A percentile compares a stretch with the other conserved stretches of the same genome.
These are phyloP conservation scores for Penicillium verrucosum DNA, from an alignment of 2,329 filamentous ascomycete genomes.

Conservation along the genomic window DNA sequence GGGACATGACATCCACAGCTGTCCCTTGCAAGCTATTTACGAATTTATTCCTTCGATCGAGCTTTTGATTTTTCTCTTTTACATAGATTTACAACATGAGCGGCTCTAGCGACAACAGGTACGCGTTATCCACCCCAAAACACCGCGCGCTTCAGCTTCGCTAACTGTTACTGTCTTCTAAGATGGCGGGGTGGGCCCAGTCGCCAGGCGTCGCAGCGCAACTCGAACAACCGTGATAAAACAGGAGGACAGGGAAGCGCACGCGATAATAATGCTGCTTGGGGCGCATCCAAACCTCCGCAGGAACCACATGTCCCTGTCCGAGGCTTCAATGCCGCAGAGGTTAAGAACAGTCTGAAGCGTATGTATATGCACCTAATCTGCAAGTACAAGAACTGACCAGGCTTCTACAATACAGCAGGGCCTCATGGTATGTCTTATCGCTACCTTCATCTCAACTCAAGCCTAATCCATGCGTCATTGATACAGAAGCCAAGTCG, in stretches of 20 bases:
- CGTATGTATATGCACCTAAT: constrained; percentile 25
- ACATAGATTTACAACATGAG: constrained; percentile 31
- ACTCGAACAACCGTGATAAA: constrained; percentile 32
- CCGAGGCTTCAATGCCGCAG: constrained; percentile 43
- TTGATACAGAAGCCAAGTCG: constrained; percentile 32
- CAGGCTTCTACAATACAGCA: constrained; percentile 11
- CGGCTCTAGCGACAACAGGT: constrained; percentile 39
- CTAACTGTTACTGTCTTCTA: constrained; percentile 14
- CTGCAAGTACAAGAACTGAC: constrained; percentile 5
- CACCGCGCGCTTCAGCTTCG: neutral
- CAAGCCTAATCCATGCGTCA: constrained; percentile 8
- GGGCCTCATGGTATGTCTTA: constrained; percentile 30
- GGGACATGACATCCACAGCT: constrained; percentile 18
- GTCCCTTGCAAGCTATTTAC: constrained; percentile 14
- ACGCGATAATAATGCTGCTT: constrained; percentile 32
- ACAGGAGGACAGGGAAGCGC: constrained; percentile 29
- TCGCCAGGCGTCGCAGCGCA: constrained; percentile 38
- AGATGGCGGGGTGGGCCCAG: constrained; percentile 44
- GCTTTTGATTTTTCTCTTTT: neutral
- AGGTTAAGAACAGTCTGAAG: constrained; percentile 42
- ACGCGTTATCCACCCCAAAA: constrained; percentile 10
- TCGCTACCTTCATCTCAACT: neutral
- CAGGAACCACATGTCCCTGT: constrained; percentile 45
- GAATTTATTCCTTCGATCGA: neutral
- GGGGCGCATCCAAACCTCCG: constrained; percentile 26